These are phyloP conservation scores for Melampsora abietis-canadensis DNA, from an alignment of 1,284 basidiomycete genomes.

Conservation along the genomic window DNA sequence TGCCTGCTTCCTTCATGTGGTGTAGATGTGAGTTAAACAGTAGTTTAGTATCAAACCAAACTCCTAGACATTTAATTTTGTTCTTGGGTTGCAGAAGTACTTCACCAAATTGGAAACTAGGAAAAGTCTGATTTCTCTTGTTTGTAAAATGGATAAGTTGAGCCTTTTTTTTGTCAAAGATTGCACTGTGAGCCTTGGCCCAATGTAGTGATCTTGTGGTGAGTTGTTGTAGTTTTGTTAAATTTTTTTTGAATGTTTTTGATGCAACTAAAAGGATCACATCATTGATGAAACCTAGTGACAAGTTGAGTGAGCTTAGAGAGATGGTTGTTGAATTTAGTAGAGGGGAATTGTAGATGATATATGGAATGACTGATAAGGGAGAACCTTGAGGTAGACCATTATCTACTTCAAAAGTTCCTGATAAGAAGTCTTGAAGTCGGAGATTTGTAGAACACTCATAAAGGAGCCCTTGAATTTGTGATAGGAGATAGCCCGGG, in stretches of 20 bases:
- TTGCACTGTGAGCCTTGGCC: not conserved
- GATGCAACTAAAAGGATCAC: not conserved
- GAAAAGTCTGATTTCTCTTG: not conserved
- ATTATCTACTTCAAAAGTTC: not conserved
- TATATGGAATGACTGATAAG: not conserved
- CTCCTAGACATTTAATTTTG: not conserved
- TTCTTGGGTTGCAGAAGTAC: not conserved
- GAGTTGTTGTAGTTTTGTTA: not conserved
- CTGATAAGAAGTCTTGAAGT: not conserved
- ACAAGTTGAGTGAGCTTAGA: not conserved
- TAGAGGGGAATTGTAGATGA: not conserved
- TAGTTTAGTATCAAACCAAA: slow-evolving; percentile 8
- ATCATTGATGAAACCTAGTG: slow-evolving; percentile 20
- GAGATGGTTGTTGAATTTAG: not conserved
- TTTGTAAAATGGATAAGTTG: slow-evolving; percentile 3
- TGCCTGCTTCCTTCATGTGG: not conserved
- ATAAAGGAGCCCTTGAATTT: not conserved
- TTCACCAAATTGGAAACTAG: not conserved
- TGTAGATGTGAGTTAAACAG: not conserved
- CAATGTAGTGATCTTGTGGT: not conserved
- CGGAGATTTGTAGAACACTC: not conserved
- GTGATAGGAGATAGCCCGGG: not conserved
- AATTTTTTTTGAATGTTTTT: not conserved
- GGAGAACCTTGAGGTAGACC: slow-evolving; percentile 20
- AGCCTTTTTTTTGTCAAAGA: slow-evolving; percentile 28